A percentile compares a stretch with the other conserved stretches of the same genome.
phyloP scores from a whole-genome alignment of 495 filamentous ascomycete species.

The Neurospora africana region DNA sequence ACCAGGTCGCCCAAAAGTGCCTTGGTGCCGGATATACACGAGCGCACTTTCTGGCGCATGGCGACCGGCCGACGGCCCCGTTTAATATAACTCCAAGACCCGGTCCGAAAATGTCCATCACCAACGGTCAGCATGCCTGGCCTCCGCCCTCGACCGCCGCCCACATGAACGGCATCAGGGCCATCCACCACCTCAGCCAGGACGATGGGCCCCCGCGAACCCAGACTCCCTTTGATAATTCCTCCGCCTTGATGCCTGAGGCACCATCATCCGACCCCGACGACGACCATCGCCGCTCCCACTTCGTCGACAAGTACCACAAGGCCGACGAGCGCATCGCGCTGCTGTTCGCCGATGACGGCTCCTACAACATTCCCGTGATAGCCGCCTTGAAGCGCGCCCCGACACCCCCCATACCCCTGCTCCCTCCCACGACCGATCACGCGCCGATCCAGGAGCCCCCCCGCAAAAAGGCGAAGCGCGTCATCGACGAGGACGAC shows the following conservation, averaged over 20 bases:
- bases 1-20: conserved; percentile 26
- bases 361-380: conserved; percentile 40
- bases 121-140: conserved; percentile 41
- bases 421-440: conserved; percentile 35
- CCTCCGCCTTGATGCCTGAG: conserved; percentile 38
- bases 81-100: conserved; percentile 9
- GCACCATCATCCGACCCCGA: conserved; percentile 34
- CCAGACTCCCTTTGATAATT: conserved; percentile 29
- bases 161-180: conserved; percentile 24
- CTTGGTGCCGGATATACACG: conserved; percentile 34
- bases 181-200: conserved; percentile 14
- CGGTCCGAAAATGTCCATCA: conserved; percentile 37
- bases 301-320: conserved; percentile 34
- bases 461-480: conserved; percentile 38
- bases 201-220: conserved; percentile 30
- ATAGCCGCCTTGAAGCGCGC: conserved; percentile 31
- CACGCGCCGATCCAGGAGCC: conserved; percentile 37
- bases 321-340: conserved; percentile 34
- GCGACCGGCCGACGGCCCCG: conserved; percentile 27
- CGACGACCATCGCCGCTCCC: conserved; percentile 32
- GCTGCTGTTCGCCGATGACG: conserved; percentile 70
- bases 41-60: conserved; percentile 38
- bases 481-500: conserved; percentile 61
- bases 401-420: conserved; percentile 17
- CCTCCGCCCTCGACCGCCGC: conserved; percentile 22